Evolutionary conservation across 2,329 filamentous ascomycete species (phyloP), one percentile per base, ranked within the genome.

Genomic region (Penicillium sp.): DNA sequence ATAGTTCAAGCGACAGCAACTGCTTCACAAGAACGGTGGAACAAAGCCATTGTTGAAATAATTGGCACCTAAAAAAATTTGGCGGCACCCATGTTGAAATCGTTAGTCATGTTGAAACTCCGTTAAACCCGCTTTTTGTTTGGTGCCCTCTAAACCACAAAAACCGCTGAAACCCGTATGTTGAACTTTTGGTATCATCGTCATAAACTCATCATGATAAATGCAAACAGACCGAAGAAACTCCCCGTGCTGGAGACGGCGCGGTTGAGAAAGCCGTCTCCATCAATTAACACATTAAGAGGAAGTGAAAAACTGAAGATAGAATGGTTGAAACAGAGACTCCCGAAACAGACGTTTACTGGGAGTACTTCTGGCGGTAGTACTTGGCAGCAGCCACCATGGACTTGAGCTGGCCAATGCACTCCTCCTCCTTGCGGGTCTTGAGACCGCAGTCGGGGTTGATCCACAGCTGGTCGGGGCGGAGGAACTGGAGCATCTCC

Each of bases 371-470:
- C 74, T 85, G 75, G 72, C 93, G 91, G 90, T 84, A 97, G 81
- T 78, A 85, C 83, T 96, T 96, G 80, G 93, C 91, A 50, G 93
- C 93, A 72, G 91, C 90, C 76, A 98, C 91, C 89, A 98, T 38
- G 25, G 42, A 45, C 33, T 45, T 37, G 11, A 37, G 32, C 25
- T 45, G 34, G n/a, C 29, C 29, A 36, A 25, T 97, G 74, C 90
- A 95, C 84, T 98, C 91, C 74, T 86, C 83, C 91, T 93, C 97
- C 79, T 95, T 87, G 65, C 93, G 88, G 63, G 93, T 98, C 89
- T 98, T 98, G 52, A 98, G 84, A 80, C 93, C 93, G 70, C 93
- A 98, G 80, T 98, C 93, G 62, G 93, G 93, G 81, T 98, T 91
- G 78, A 97, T 88, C 93, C 93, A 98, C 72, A 98, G 88, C 83